These are phyloP conservation scores for Aureoboletus auriporus DNA, from an alignment of 768 basidiomycete genomes.

Conservation along the genomic window DNA sequence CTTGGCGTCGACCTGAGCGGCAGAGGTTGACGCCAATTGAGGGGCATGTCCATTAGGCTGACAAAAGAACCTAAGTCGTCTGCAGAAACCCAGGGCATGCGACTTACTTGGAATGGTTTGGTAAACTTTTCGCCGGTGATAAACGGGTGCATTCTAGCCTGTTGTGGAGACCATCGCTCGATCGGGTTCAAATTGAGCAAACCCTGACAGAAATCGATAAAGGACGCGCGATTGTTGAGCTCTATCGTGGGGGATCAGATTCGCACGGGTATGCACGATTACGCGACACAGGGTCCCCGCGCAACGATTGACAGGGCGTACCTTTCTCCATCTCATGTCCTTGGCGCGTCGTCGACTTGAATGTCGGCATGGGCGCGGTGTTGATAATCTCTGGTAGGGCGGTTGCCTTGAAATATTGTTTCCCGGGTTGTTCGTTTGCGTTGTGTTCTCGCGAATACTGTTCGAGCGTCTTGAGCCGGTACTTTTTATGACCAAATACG, in stretches of 20 bases:
- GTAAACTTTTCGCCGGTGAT: constrained; percentile 96
- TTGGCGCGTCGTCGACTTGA: constrained; percentile 69
- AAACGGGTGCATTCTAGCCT: constrained; percentile 93
- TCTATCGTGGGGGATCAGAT: constrained; percentile 46
- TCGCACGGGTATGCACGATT: constrained; percentile 7
- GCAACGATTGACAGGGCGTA: constrained; percentile 28
- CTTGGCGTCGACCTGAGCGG: constrained; percentile 58
- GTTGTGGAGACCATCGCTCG: constrained; percentile 95
- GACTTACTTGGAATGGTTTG: constrained; percentile 75
- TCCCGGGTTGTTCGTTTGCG: constrained; percentile 94
- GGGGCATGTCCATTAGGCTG: constrained; percentile 51
- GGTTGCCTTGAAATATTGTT: constrained; percentile 97
- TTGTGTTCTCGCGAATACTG: constrained; percentile 96
- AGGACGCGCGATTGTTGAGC: constrained; percentile 88
- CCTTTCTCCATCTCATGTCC: constrained; percentile 89
- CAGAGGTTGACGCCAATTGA: constrained; percentile 28
- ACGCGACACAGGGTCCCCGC: not conserved
- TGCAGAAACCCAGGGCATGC: not conserved
- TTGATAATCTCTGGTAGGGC: constrained; percentile 94
- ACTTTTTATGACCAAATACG: constrained; percentile 75
- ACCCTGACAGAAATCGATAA: constrained; percentile 97
- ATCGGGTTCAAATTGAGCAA: constrained; percentile 92
- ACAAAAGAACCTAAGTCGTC: constrained; percentile 3
- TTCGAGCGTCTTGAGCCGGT: constrained; percentile 84
- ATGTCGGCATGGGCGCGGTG: constrained; percentile 86